Percentiles rank a stretch among this genome's conserved stretches.
Conservation (phyloP, 2,329 filamentous ascomycete genomes). For the Helotiales sp. region DNA sequence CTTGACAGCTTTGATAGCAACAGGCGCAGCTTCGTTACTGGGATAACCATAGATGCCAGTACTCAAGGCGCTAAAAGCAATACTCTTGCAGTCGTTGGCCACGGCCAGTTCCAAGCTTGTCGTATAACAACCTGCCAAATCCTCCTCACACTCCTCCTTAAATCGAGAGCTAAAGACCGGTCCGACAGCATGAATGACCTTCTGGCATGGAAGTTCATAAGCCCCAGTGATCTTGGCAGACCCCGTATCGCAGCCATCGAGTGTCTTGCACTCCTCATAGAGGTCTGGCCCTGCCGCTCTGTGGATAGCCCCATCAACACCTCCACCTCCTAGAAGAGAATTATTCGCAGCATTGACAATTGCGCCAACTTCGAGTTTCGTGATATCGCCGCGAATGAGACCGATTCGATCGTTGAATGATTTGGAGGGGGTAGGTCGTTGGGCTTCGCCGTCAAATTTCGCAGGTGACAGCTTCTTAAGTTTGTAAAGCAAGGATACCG, state of each 20-base stretch:
- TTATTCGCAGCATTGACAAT: slow-evolving; percentile 94
- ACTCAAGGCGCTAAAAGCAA: slow-evolving; percentile 84
- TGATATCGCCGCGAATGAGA: slow-evolving; percentile 77
- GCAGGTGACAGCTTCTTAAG: slow-evolving; percentile 32
- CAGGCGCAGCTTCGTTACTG: slow-evolving; percentile 66
- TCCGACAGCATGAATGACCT: slow-evolving; percentile 89
- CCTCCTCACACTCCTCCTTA: slow-evolving; percentile 42
- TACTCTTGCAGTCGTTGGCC: slow-evolving; percentile 61
- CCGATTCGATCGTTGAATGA: slow-evolving; percentile 69
- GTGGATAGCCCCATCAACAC: slow-evolving; percentile 89
- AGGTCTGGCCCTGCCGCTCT: slow-evolving; percentile 72
- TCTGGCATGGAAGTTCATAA: slow-evolving; percentile 72
- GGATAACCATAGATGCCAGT: slow-evolving; percentile 93
- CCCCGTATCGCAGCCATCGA: slow-evolving; percentile 76
- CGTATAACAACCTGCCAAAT: slow-evolving; percentile 66
- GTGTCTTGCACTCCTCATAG: slow-evolving; percentile 65
- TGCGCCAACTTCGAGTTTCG: slow-evolving; percentile 71
- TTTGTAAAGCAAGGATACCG: slow-evolving; percentile 33
- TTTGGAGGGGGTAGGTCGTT: slow-evolving; percentile 43
- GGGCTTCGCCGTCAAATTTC: slow-evolving; percentile 20
- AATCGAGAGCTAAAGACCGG: slow-evolving; percentile 64
- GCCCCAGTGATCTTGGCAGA: slow-evolving; percentile 79
- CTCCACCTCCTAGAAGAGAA: slow-evolving; percentile 80
- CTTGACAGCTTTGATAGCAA: slow-evolving; percentile 63
- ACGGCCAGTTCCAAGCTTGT: slow-evolving; percentile 72